Evolutionary conservation across 1,284 basidiomycete species (phyloP).

Genomic region (Rhodotorula mucilaginosa): DNA sequence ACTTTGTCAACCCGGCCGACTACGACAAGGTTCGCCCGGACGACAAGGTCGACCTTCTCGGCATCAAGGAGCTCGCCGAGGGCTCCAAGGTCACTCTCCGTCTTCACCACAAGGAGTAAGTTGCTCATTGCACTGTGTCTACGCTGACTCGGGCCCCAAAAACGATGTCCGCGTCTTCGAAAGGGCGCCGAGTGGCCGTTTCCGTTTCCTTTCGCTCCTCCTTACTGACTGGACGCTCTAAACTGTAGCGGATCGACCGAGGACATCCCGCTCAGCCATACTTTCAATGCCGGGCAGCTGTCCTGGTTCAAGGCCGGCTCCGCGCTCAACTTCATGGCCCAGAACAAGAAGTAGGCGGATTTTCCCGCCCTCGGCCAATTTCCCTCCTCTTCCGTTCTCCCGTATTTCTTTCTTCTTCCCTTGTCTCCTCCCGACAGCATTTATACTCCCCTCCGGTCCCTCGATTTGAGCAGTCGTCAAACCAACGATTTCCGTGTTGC

Average conservation of each 20-base stretch:
- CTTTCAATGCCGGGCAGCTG: conserved; percentile 44
- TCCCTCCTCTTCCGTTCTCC: neutral
- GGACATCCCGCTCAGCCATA: conserved; percentile 41
- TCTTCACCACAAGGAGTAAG: conserved; percentile 74
- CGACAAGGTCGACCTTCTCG: conserved; percentile 69
- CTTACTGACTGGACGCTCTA: neutral
- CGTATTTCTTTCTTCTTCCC: neutral
- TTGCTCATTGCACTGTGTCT: neutral
- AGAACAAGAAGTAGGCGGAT: neutral
- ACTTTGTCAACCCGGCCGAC: conserved; percentile 81
- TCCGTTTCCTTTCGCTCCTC: neutral
- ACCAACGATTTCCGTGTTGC: neutral
- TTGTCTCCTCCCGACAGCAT: neutral
- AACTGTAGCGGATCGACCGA: conserved; percentile 30
- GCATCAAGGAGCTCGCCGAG: conserved; percentile 76
- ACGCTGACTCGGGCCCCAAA: no score
- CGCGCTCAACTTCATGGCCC: conserved; percentile 8
- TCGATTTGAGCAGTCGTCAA: conserved; percentile 1
- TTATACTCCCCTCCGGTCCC: neutral
- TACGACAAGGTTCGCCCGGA: conserved; percentile 82
- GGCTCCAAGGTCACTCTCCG: conserved; percentile 81
- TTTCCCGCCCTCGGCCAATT: neutral
- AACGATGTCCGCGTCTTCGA: no score
- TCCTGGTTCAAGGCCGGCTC: conserved; percentile 37
- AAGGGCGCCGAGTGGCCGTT: no score